These are phyloP conservation scores for Phytophthora capsici DNA, from an alignment of 352 stramenopile genomes.

Conservation along the genomic window DNA sequence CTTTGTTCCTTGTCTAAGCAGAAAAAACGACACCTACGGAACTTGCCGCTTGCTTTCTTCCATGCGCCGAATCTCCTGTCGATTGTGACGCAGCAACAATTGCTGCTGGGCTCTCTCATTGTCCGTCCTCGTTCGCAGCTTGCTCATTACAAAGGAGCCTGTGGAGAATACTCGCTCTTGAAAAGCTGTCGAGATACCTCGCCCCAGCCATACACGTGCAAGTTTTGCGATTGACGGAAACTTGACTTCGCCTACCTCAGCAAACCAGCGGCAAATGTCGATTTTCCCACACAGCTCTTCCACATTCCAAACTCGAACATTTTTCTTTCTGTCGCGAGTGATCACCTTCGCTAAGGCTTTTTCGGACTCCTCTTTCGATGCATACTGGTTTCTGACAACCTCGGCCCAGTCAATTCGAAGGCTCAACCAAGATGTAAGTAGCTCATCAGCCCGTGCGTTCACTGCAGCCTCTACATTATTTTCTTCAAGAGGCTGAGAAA, in stretches of 20 bases:
- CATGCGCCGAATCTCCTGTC: too few relatives aligned
- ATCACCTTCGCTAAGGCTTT: background rate
- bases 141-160: too few relatives aligned
- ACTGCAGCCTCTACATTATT: background rate
- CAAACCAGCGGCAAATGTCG: conserved; percentile 5
- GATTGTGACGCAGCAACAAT: too few relatives aligned
- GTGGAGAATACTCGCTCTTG: too few relatives aligned
- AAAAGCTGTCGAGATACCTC: too few relatives aligned
- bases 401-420: background rate
- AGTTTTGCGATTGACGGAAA: conserved; percentile 3
- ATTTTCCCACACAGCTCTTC: background rate
- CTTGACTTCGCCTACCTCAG: background rate
- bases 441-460: background rate
- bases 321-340: background rate
- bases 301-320: conserved; percentile 2
- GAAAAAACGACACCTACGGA: too few relatives aligned
- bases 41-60: too few relatives aligned
- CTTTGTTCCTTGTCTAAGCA: too few relatives aligned
- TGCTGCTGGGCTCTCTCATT: too few relatives aligned
- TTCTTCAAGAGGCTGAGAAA: background rate
- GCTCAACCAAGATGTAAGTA: background rate
- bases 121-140: too few relatives aligned
- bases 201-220: background rate
- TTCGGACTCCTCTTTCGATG: background rate
- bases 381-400: background rate